phyloP scores from a whole-genome alignment of 768 basidiomycete species.

The Suillus paluster region DNA sequence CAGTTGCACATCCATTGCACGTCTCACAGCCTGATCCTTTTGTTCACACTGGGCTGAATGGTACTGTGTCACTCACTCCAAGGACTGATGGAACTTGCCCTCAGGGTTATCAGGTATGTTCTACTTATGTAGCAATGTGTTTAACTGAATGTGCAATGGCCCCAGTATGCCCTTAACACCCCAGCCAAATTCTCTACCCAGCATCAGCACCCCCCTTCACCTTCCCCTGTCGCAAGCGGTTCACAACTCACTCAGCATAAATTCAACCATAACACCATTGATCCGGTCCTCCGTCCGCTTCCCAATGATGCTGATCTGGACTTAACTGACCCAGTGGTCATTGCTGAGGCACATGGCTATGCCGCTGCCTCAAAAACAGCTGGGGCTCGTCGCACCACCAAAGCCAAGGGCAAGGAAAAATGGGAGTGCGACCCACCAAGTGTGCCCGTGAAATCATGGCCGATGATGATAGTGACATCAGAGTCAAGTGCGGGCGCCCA shows the following conservation, averaged over 20 bases:
- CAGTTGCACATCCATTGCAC: too few relatives aligned
- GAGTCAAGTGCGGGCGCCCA: not conserved
- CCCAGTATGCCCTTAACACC: not conserved
- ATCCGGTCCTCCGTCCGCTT: not conserved
- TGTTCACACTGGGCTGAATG: too few relatives aligned
- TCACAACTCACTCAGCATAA: too few relatives aligned
- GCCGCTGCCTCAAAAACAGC: not conserved
- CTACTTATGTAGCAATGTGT: not conserved
- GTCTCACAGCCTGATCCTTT: not conserved
- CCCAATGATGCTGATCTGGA: not conserved
- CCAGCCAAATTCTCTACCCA: not conserved
- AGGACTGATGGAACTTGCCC: not conserved
- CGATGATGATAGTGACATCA: not conserved
- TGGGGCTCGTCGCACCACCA: not conserved
- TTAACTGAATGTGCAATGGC: not conserved
- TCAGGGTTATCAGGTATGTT: not conserved
- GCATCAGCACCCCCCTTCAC: not conserved
- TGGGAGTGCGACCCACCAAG: not conserved
- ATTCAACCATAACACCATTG: not conserved
- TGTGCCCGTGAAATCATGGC: not conserved
- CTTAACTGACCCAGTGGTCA: not conserved
- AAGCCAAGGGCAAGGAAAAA: slow-evolving; percentile 8
- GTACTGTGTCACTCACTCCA: not conserved
- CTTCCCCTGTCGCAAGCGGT: too few relatives aligned
- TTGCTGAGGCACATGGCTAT: not conserved